These are phyloP conservation scores for Rhizopus delemar DNA, from an alignment of 371 early-diverging fungal genomes.

Conservation along the genomic window DNA sequence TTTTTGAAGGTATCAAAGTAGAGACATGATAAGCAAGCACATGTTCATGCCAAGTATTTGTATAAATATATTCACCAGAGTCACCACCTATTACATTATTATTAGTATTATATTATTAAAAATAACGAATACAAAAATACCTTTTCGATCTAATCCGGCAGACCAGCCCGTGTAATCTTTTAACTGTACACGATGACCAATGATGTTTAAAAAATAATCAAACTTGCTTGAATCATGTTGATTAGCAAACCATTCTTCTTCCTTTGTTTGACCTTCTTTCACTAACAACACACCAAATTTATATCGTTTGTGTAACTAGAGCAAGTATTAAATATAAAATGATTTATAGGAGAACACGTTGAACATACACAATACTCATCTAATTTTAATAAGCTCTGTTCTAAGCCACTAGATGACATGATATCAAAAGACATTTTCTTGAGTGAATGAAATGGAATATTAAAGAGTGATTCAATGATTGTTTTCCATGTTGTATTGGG, in stretches of 20 bases:
- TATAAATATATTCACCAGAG: conserved; percentile 76
- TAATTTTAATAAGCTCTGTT: conserved; percentile 31
- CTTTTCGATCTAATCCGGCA: conserved; percentile 81
- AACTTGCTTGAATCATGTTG: conserved; percentile 59
- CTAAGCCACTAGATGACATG: conserved; percentile 25
- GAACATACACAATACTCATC: conserved; percentile 31
- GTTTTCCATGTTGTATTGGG: conserved; percentile 25
- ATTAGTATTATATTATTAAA: background rate
- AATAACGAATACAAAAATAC: conserved; percentile 34
- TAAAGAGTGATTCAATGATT: conserved; percentile 24
- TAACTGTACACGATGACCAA: conserved; percentile 73
- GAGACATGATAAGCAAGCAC: conserved; percentile 86
- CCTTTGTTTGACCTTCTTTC: conserved; percentile 69
- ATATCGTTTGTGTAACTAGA: conserved; percentile 66
- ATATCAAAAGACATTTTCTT: conserved; percentile 11
- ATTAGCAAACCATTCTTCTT: conserved; percentile 82
- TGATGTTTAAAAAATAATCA: conserved; percentile 66
- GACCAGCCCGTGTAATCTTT: conserved; percentile 79
- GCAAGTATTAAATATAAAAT: background rate
- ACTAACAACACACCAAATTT: conserved; percentile 82
- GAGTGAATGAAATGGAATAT: conserved; percentile 19
- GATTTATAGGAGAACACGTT: background rate
- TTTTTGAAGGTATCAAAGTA: conserved; percentile 74
- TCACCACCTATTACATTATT: conserved; percentile 56
- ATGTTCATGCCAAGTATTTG: conserved; percentile 76